Percentiles rank a stretch among this genome's conserved stretches.
Evolutionary conservation across 768 basidiomycete species (phyloP).

Genomic region (Lentinula sp.): DNA sequence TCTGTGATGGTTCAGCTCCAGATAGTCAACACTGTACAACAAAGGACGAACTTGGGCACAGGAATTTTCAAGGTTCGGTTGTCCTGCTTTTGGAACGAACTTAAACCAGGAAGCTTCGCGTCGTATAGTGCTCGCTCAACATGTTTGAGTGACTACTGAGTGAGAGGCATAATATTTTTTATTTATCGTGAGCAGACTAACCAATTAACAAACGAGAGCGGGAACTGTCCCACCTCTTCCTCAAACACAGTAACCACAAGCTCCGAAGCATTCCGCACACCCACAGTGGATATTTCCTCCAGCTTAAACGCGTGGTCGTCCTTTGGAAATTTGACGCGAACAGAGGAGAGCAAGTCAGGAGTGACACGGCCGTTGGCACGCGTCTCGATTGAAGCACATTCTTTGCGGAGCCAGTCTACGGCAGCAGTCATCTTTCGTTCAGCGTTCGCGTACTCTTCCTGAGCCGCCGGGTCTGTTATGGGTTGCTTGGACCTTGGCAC

Average conservation of each 20-base stretch:
- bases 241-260: conserved; percentile 75
- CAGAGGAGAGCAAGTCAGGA: conserved; percentile 61
- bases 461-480: conserved; percentile 46
- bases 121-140: conserved; percentile 72
- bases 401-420: conserved; percentile 73
- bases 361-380: conserved; percentile 75
- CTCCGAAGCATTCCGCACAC: conserved; percentile 70
- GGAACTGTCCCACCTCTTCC: conserved; percentile 50
- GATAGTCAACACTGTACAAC: neutral
- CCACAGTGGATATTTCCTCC: conserved; percentile 75
- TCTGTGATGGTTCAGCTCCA: conserved; percentile 27
- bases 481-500: conserved; percentile 64
- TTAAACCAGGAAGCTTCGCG: conserved; percentile 66
- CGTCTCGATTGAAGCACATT: conserved; percentile 64
- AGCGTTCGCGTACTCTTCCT: conserved; percentile 55
- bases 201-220: neutral
- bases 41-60: conserved; percentile 59
- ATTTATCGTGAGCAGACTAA: neutral
- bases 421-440: conserved; percentile 57
- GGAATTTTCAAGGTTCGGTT: conserved; percentile 70
- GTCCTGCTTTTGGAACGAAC: conserved; percentile 65
- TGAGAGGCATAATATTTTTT: neutral
- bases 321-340: conserved; percentile 50
- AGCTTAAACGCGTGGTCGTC: conserved; percentile 34
- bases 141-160: conserved; percentile 64